Conservation (phyloP, 2,329 filamentous ascomycete species). For the Beauveria sp. region DNA sequence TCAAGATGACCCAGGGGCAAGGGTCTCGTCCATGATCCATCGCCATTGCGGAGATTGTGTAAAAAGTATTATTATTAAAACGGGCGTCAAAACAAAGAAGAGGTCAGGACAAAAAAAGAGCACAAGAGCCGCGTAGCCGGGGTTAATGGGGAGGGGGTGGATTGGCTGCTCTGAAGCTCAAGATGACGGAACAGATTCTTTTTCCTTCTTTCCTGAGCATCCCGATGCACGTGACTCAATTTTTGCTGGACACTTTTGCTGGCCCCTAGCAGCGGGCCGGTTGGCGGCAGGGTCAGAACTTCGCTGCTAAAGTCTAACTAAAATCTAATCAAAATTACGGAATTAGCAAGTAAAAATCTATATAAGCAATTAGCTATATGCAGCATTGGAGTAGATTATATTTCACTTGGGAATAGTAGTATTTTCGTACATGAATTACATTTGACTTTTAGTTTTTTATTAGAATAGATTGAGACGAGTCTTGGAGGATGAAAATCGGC, state of each 20-base stretch:
- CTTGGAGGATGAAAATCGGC: too few relatives aligned
- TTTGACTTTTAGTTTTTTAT: too few relatives aligned
- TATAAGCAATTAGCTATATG: too few relatives aligned
- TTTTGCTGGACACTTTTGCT: not conserved
- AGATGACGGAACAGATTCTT: constrained; percentile 12
- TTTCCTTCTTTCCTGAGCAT: constrained; percentile 3
- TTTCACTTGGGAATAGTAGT: too few relatives aligned
- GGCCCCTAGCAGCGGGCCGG: not conserved
- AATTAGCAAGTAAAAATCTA: too few relatives aligned
- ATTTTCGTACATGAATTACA: too few relatives aligned
- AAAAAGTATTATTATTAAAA: constrained; percentile 2
- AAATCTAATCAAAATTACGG: too few relatives aligned
- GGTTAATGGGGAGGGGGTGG: not conserved
- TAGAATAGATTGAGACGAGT: too few relatives aligned
- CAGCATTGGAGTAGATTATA: too few relatives aligned
- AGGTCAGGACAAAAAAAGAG: not conserved
- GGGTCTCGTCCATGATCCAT: constrained; percentile 98
- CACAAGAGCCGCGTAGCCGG: not conserved
- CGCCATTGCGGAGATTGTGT: constrained; percentile 11
- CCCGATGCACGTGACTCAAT: constrained; percentile 5
- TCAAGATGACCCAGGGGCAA: constrained; percentile 92
- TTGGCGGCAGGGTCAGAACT: not conserved
- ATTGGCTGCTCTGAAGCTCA: constrained; percentile 5
- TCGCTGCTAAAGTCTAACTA: too few relatives aligned
- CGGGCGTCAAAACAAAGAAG: not conserved